Base-by-base conservation (phyloP, 176 grass and related monocot genomes). In the Carex littledalei region DNA sequence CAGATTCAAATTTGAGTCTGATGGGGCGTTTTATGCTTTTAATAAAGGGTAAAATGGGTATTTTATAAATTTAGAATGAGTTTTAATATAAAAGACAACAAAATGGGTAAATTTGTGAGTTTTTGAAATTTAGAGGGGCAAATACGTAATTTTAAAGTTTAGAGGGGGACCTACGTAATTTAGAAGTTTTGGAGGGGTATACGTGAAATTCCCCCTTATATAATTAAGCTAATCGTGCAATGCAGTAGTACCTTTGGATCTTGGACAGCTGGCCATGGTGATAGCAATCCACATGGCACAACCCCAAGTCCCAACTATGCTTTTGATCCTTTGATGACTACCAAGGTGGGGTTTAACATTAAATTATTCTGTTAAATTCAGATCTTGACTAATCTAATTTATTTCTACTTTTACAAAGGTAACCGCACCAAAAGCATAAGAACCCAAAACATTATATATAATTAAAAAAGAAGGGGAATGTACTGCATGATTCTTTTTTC, bases 271-370 rank as follows among this genome's bases (percentile, higher is more conserved):
- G 80, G 80, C 61, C 62, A 17, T 45, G 37, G 62, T 54, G 62
- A 67, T 83, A 65, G 61, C 56, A 67, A 83, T 83, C 80, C 80
- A 83, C 59, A 83, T 83, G 80, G 56, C 80, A 67, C 18, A 22
- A 83, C 80, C 80, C 80, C 22, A 66, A 67, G 62, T 67, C 80
- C 80, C 22, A 66, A 67, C 80, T 67, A 66, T 34, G 24, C 24
- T 29, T 80, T 22, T 66, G 61, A 65, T 83, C 32, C 61, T 47
- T 67, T 81, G 57, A 81, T 81, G 31, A 43, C 35, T 67, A 26
- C 80, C 80, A 67, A 76, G 80, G 77, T 34, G 61, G 54, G 67
- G 3, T 37, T 69, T 39, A 7, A 69, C 18, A 20, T 9, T 21
- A 10, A 63, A 21, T 3, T 24, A 63, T 63, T 63, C 60, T 63